Base-by-base conservation (phyloP, 2,329 filamentous ascomycete genomes). In the Clarireedia paspali region DNA sequence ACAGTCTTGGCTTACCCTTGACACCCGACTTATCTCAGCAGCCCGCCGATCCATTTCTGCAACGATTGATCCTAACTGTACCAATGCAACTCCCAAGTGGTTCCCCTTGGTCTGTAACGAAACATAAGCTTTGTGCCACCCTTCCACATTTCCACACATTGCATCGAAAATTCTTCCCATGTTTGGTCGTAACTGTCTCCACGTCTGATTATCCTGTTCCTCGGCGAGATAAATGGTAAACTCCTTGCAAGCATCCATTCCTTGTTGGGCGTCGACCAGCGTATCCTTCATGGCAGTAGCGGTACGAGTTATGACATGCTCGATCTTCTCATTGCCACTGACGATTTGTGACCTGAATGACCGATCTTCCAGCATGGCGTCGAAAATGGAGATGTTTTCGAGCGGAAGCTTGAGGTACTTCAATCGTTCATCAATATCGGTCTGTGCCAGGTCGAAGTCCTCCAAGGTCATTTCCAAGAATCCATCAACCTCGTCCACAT, bases 401-500 rank as follows among this genome's bases (percentile, higher is more conserved):
- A 97, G 84, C 2, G 92, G 91, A 42, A 96, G 74, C 67, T 87
- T 87, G 53, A 97, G 75, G 68, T 88, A 87, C 57, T 87, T 84
- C 59, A 95, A 84, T 24, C 92, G 84, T 60, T 89, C 87, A 55
- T 82, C 80, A 60, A 97, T 84, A 68, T 97, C 94, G 58, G 83
- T 77, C 46, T 85, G 81, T 4, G 91, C 89, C 52, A 91, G 75
- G 47, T 87, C 81, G 51, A 96, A 84, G 68, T 96, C 92, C 64
- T 95, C 91, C 45, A 89, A 82, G 0, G 89, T 88, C 17, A 88
- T 83, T 70, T 95, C 89, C 36, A 97, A 75, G 66, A 96, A 96
- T 65, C 87, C 85, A 71, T 97, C 94, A 30, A 97, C 83, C 70
- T 97, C 92, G 67, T 96, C 89, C 59, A 97, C 94, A 70, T 97